Conservation (phyloP, 2,329 filamentous ascomycete genomes). For the Rhynchosporium secalis region DNA sequence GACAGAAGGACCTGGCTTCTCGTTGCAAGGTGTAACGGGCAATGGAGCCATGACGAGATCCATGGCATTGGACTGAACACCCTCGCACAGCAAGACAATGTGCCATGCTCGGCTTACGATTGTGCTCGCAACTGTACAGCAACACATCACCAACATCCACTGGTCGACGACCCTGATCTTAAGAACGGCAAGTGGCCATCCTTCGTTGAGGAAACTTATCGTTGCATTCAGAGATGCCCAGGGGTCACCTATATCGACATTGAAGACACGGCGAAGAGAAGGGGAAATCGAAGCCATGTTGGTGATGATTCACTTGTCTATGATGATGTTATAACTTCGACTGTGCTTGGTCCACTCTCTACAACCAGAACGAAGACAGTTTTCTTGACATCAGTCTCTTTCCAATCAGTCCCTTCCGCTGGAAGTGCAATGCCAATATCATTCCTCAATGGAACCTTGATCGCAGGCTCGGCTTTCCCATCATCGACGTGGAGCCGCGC, state of each 20-base stretch:
- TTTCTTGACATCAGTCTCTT: constrained; percentile 1
- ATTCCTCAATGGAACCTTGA: not conserved
- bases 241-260: not conserved
- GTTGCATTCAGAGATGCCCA: not conserved
- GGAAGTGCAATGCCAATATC: not conserved
- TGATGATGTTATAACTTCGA: not conserved
- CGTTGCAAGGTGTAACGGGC: not conserved
- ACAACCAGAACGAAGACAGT: not conserved
- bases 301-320: not conserved
- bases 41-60: no score
- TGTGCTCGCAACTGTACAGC: constrained; percentile 4
- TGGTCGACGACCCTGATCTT: not conserved
- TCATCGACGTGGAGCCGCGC: not conserved
- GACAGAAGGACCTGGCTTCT: not conserved
- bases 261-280: not conserved
- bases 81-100: not conserved
- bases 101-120: not conserved
- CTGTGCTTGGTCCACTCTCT: not conserved
- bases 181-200: not conserved
- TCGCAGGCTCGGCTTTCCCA: not conserved
- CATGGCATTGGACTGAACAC: not conserved
- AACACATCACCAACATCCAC: not conserved
- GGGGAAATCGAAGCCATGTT: not conserved
- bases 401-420: not conserved
- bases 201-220: not conserved